Percentiles rank a stretch among this genome's conserved stretches.
Evolutionary conservation across 306 rosid genomes (phyloP).

Genomic region (Canavalia gladiata): DNA sequence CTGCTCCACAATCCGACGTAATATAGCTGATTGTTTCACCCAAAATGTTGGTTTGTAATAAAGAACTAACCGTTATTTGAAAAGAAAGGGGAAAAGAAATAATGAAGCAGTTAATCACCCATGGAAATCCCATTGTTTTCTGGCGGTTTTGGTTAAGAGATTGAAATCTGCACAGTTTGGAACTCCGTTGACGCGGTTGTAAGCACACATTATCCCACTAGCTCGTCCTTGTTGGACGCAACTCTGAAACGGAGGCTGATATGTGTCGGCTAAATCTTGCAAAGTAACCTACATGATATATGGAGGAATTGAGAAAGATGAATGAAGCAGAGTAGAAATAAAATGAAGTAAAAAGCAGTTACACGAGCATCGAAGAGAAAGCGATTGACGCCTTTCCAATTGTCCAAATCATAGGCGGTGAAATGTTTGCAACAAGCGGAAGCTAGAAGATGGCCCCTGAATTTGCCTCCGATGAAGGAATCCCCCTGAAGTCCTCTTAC

Average conservation of each 20-base stretch:
- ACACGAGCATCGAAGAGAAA: constrained; percentile 80
- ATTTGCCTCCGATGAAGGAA: constrained; percentile 61
- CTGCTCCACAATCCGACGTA: constrained; percentile 91
- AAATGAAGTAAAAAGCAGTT: not conserved
- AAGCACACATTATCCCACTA: constrained; percentile 95
- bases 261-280: constrained; percentile 92
- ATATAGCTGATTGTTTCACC: constrained; percentile 67
- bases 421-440: constrained; percentile 98
- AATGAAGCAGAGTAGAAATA: too few species aligned
- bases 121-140: constrained; percentile 76
- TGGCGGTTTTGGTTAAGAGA: constrained; percentile 68
- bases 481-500: constrained; percentile 94
- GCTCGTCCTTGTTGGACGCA: constrained; percentile 77
- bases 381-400: constrained; percentile 78
- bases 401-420: constrained; percentile 93
- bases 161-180: constrained; percentile 86
- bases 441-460: constrained; percentile 66
- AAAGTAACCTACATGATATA: constrained; percentile 60
- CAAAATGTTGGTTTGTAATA: not conserved
- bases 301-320: too few species aligned
- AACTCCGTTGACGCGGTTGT: constrained; percentile 86
- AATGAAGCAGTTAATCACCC: constrained; percentile 58
- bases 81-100: not conserved
- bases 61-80: not conserved
- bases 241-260: constrained; percentile 88